Base-by-base conservation (phyloP, 2,329 filamentous ascomycete genomes). In the Madurella fahalii region DNA sequence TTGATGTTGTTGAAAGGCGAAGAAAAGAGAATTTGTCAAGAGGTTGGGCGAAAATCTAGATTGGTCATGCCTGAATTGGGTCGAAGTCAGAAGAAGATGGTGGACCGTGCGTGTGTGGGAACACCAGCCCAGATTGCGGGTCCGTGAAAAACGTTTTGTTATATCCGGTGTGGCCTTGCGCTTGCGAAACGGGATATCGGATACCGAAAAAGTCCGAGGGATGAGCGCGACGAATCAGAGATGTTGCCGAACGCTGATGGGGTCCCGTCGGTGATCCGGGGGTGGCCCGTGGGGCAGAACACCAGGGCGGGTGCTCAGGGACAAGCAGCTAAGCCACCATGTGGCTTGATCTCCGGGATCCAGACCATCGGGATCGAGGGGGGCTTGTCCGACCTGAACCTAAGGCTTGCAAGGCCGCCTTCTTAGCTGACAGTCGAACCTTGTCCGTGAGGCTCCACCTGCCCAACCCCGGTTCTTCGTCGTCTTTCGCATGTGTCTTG, bases 351-450 rank as follows among this genome's bases (percentile, higher is more conserved):
- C 40, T 32, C n/a, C 20, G 13, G 30, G 56, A 56, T 32, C 59
- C 57, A 58, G 30, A 53, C 45, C 42, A 44, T 59, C 57, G 59
- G 58, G 47, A 54, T 42, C 54, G n/a, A n/a, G n/a, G 42, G 45
- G 32, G 25, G 25, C 53, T 50, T 53, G 48, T 37, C 57, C 57
- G 16, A 47, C 25, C 54, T 51, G 40, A 50, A 54, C 46, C 43
- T 51, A 48, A 55, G 52, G 54, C 54, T 46, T 52, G 49, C 45
- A 56, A 50, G 16, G 40, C 49, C 16, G 25, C 5, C 16, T 41
- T 25, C 25, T 11, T 49, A 45, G 44, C 53, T 47, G 43, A 16
- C 15, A 3, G 11, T 47, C 9, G 44, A 51, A 55, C 53, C 48
- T 49, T 42, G 46, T 47, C 46, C 48, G 32, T 47, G 52, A 37